phyloP scores from a whole-genome alignment of 2,329 filamentous ascomycete genomes.

The Pseudocercospora cruenta region DNA sequence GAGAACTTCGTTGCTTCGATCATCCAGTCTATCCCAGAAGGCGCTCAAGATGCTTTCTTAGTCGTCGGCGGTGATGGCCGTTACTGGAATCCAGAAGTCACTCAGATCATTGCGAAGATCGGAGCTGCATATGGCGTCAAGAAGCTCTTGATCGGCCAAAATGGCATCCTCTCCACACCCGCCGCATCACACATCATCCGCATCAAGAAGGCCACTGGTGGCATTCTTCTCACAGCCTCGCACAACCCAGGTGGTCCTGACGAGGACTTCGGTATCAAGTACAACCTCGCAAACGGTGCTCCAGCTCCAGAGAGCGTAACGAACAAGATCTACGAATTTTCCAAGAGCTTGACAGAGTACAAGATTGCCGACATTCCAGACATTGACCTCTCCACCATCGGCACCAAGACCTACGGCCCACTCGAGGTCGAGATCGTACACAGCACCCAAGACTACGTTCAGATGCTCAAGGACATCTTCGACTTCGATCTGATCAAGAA shows the following conservation, averaged over 20 bases:
- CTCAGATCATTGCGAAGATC: slow-evolving; percentile 97
- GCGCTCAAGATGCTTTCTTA: slow-evolving; percentile 81
- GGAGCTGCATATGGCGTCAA: slow-evolving; percentile 96
- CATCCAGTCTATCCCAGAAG: slow-evolving; percentile 93
- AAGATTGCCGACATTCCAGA: slow-evolving; percentile 87
- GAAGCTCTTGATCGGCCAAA: slow-evolving; percentile 95
- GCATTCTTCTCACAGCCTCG: slow-evolving; percentile 93
- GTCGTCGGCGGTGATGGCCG: slow-evolving; percentile 97
- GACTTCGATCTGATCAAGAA: slow-evolving; percentile 95
- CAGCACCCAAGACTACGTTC: slow-evolving; percentile 85
- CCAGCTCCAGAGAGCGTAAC: slow-evolving; percentile 95
- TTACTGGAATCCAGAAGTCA: slow-evolving; percentile 95
- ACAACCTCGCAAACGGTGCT: slow-evolving; percentile 95
- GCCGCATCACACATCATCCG: slow-evolving; percentile 95
- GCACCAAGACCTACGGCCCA: slow-evolving; percentile 78
- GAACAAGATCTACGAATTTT: slow-evolving; percentile 94
- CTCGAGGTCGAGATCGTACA: slow-evolving; percentile 96
- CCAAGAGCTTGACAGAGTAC: slow-evolving; percentile 88
- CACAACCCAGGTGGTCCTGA: slow-evolving; percentile 98
- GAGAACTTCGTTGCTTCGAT: slow-evolving; percentile 95
- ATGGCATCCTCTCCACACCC: slow-evolving; percentile 95
- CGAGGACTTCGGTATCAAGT: slow-evolving; percentile 99
- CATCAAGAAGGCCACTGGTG: slow-evolving; percentile 91
- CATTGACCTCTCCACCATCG: slow-evolving; percentile 80
- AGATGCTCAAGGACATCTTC: slow-evolving; percentile 98